Percentiles rank a stretch among this genome's conserved stretches.
Conservation (phyloP, 1,284 basidiomycete species). For the Malassezia sp. region DNA sequence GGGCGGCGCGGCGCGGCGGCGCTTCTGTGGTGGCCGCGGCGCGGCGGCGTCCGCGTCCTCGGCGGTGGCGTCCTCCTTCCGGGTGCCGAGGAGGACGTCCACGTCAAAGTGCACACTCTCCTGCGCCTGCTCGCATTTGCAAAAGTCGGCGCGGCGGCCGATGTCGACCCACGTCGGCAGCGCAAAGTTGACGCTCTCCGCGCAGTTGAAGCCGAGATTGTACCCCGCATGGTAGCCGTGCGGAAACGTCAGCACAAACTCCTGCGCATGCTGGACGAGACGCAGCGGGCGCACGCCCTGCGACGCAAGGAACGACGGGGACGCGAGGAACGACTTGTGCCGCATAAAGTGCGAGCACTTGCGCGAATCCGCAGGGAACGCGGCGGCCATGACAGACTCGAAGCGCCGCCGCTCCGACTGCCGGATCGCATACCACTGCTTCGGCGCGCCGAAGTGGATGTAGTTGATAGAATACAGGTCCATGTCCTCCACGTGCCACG, state of each 20-base stretch:
- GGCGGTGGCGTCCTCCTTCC: neutral
- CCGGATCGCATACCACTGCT: conserved; percentile 88
- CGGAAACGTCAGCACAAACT: conserved; percentile 93
- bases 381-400: conserved; percentile 41
- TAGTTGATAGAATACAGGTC: conserved; percentile 98
- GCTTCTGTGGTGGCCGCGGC: neutral
- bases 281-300: conserved; percentile 55
- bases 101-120: conserved; percentile 44
- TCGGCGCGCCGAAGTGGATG: conserved; percentile 95
- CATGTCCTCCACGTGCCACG: conserved; percentile 88
- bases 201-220: conserved; percentile 93
- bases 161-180: conserved; percentile 86
- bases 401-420: conserved; percentile 58
- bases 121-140: conserved; percentile 35
- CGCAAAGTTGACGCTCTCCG: conserved; percentile 95
- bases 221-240: conserved; percentile 87
- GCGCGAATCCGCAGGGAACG: conserved; percentile 48
- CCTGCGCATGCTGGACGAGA: conserved; percentile 70
- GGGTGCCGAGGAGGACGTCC: conserved; percentile 25
- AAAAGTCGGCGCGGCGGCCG: conserved; percentile 50
- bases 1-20: neutral
- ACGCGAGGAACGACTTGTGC: conserved; percentile 91
- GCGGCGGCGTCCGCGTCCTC: conserved; percentile 9
- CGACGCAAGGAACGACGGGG: conserved; percentile 68
- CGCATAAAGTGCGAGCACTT: conserved; percentile 84